Conservation (phyloP, 352 stramenopile species). For the Phytopythium delawarense region DNA sequence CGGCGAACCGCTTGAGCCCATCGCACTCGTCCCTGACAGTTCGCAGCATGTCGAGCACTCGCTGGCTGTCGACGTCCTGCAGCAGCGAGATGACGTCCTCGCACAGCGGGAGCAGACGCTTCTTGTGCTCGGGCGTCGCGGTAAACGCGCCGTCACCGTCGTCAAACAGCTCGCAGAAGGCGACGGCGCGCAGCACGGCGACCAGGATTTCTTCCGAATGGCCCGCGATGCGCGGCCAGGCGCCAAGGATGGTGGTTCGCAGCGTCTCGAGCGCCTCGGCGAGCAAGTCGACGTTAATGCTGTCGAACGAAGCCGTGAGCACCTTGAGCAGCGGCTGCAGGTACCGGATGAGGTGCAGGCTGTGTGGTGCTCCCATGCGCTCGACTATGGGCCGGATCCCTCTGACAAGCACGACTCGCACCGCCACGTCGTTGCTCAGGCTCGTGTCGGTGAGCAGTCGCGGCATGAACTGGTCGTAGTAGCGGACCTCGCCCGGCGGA, state of each 20-base stretch:
- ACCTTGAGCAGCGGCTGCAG: conserved; percentile 79
- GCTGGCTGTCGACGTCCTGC: conserved; percentile 9
- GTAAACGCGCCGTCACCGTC: conserved; percentile 21
- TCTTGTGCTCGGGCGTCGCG: conserved; percentile 20
- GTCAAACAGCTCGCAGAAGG: conserved; percentile 64
- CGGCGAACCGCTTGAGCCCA: conserved; percentile 4
- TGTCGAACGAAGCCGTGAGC: conserved; percentile 60
- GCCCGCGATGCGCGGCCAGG: conserved; percentile 66
- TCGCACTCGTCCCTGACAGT: conserved; percentile 1
- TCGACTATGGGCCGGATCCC: conserved; percentile 40
- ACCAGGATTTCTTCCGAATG: conserved; percentile 69
- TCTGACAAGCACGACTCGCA: conserved; percentile 56
- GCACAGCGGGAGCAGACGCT: conserved; percentile 27
- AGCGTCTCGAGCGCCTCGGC: conserved; percentile 59
- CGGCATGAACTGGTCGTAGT: conserved; percentile 68
- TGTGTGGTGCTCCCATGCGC: conserved; percentile 58
- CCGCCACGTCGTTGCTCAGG: conserved; percentile 46
- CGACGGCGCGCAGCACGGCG: conserved; percentile 60
- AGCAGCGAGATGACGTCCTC: conserved; percentile 34
- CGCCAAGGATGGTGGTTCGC: conserved; percentile 39
- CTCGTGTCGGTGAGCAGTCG: conserved; percentile 63
- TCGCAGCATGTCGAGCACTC: not conserved
- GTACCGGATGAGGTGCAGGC: conserved; percentile 67
- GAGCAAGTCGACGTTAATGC: conserved; percentile 43
- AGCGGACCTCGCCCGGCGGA: conserved; percentile 37